Evolutionary conservation across 108 stramenopile species (phyloP).

Genomic region (Seminavis robusta): DNA sequence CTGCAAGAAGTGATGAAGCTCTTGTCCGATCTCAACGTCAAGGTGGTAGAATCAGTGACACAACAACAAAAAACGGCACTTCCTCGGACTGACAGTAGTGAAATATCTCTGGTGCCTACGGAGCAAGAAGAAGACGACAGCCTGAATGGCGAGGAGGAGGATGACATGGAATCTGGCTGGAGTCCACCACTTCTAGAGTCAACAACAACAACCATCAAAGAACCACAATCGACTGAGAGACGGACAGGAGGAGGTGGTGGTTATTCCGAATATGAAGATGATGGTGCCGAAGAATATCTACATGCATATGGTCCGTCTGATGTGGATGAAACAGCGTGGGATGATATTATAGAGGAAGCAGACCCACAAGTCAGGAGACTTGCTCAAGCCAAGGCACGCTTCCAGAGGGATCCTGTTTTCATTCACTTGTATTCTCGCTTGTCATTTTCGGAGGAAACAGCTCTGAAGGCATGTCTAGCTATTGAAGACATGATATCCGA

Average conservation of each 20-base stretch:
- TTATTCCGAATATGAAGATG: slow-evolving; percentile 25
- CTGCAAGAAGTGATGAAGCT: slow-evolving; percentile 38
- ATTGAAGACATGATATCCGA: slow-evolving; percentile 20
- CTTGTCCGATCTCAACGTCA: slow-evolving; percentile 24
- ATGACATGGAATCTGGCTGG: not conserved
- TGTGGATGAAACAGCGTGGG: not conserved
- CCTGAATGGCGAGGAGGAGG: slow-evolving; percentile 11
- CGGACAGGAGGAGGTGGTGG: not conserved
- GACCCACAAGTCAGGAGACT: not conserved
- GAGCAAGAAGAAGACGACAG: slow-evolving; percentile 18
- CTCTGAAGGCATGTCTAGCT: slow-evolving; percentile 37
- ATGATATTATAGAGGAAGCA: not conserved
- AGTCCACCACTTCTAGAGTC: not conserved
- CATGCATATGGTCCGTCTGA: no score
- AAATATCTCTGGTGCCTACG: not conserved
- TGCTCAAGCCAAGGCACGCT: slow-evolving; percentile 1
- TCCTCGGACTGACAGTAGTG: not conserved
- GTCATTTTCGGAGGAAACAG: slow-evolving; percentile 48
- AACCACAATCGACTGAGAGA: not conserved
- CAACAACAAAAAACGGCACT: not conserved
- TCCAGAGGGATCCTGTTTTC: slow-evolving; percentile 30
- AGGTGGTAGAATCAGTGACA: not conserved
- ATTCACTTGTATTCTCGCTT: slow-evolving; percentile 43
- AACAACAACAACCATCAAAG: not conserved
- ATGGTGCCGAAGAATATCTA: slow-evolving; percentile 1